A percentile compares a stretch with the other conserved stretches of the same genome.
These are phyloP conservation scores for Spergularia azorica DNA, from an alignment of 179 eudicot genomes.

Conservation along the genomic window DNA sequence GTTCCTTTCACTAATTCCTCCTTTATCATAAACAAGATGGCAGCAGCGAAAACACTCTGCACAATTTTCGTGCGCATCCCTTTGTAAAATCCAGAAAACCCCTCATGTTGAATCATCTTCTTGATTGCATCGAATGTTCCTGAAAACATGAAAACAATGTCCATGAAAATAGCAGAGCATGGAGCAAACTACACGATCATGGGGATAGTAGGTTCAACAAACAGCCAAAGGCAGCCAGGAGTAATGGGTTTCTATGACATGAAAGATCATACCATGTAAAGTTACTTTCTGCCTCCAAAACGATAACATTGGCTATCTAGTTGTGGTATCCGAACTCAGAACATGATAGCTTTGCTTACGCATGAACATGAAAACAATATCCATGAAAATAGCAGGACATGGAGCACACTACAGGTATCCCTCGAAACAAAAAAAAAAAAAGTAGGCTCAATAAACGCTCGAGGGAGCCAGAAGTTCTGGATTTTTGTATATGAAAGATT, in stretches of 20 bases:
- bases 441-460: not conserved
- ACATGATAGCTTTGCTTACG: no score
- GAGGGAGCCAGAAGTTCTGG: not conserved
- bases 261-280: no score
- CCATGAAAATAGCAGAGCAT: no score
- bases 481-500: not conserved
- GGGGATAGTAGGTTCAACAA: not conserved
- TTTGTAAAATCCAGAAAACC: constrained; percentile 79
- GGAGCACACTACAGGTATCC: no score
- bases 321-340: no score
- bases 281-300: not conserved
- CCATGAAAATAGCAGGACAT: no score
- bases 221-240: not conserved
- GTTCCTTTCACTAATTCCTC: constrained; percentile 82
- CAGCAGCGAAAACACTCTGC: constrained; percentile 98
- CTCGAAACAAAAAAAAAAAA: no score
- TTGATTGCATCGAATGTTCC: constrained; percentile 85
- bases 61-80: constrained; percentile 97
- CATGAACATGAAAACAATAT: no score
- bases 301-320: no score
- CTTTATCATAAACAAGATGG: constrained; percentile 90
- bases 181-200: no score
- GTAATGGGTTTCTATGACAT: not conserved
- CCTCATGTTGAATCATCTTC: constrained; percentile 87
- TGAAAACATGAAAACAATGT: constrained; percentile 23